Conservation (phyloP, 2,329 filamentous ascomycete genomes). For the Trichoderma koningiopsis region DNA sequence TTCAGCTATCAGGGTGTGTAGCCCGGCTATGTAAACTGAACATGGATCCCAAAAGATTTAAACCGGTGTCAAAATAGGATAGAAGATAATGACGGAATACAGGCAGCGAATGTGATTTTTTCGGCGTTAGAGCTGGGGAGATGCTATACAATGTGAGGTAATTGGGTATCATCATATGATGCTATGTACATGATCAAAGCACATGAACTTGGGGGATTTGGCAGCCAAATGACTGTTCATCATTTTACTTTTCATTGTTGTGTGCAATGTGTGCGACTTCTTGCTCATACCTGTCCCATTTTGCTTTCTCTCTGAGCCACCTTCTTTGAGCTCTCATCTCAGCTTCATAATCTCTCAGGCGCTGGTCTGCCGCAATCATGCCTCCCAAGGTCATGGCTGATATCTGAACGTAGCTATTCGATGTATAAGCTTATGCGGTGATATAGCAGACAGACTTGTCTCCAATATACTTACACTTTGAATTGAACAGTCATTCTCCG, state of each 20-base stretch:
- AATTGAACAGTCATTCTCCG: slow-evolving; percentile 73
- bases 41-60: slow-evolving; percentile 88
- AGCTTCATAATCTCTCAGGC: slow-evolving; percentile 68
- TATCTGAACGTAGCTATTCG: slow-evolving; percentile 74
- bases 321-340: slow-evolving; percentile 66
- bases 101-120: slow-evolving; percentile 33
- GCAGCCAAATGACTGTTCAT: neutral
- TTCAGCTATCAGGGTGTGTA: slow-evolving; percentile 91
- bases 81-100: slow-evolving; percentile 11
- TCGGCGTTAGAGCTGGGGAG: slow-evolving; percentile 40
- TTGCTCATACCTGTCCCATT: slow-evolving; percentile 68
- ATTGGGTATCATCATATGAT: slow-evolving; percentile 23
- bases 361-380: slow-evolving; percentile 73
- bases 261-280: slow-evolving; percentile 55
- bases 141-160: slow-evolving; percentile 17
- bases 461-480: slow-evolving; percentile 61
- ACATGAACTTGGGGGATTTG: neutral
- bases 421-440: neutral
- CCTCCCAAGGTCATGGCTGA: slow-evolving; percentile 80
- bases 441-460: neutral
- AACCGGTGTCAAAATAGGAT: slow-evolving; percentile 41
- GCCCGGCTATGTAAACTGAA: slow-evolving; percentile 92
- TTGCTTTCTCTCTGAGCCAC: slow-evolving; percentile 63
- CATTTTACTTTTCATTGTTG: slow-evolving; percentile 41
- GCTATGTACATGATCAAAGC: slow-evolving; percentile 21